A percentile compares a stretch with the other conserved stretches of the same genome.
Conservation (phyloP, 176 grass and related monocot species). For the Zizania latifolia region DNA sequence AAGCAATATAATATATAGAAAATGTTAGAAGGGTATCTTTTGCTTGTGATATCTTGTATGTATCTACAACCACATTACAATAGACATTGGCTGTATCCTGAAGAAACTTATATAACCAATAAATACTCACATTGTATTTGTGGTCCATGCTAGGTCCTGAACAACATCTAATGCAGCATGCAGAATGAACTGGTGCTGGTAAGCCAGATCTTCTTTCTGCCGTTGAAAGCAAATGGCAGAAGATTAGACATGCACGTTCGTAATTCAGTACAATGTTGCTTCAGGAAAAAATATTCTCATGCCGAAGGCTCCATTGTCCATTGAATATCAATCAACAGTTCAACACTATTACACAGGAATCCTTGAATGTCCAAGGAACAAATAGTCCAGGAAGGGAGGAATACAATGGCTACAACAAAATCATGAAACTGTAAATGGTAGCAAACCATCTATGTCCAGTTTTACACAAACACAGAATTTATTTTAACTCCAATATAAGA, state of each 20-base stretch:
- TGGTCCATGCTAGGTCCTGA: conserved; percentile 87
- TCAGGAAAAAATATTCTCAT: background rate
- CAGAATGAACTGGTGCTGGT: conserved; percentile 91
- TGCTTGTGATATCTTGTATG: background rate
- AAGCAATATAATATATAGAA: background rate
- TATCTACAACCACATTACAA: conserved; percentile 1
- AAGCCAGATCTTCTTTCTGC: conserved; percentile 81
- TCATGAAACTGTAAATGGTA: background rate
- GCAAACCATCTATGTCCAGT: background rate
- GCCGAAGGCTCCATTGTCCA: background rate
- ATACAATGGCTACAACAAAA: background rate
- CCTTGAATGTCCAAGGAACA: background rate
- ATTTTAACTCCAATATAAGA: background rate
- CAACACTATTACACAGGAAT: background rate
- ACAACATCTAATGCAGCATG: conserved; percentile 90
- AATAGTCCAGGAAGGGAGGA: background rate
- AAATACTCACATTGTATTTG: conserved; percentile 72
- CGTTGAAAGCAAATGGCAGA: background rate
- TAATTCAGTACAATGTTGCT: conserved; percentile 15
- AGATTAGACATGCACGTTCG: conserved; percentile 6
- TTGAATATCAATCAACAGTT: background rate
- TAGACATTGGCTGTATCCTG: background rate
- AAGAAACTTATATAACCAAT: conserved; percentile 23
- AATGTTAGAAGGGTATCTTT: background rate
- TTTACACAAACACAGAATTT: background rate